Evolutionary conservation across 2,329 filamentous ascomycete species (phyloP).

Genomic region (Blastomyces gilchristii): DNA sequence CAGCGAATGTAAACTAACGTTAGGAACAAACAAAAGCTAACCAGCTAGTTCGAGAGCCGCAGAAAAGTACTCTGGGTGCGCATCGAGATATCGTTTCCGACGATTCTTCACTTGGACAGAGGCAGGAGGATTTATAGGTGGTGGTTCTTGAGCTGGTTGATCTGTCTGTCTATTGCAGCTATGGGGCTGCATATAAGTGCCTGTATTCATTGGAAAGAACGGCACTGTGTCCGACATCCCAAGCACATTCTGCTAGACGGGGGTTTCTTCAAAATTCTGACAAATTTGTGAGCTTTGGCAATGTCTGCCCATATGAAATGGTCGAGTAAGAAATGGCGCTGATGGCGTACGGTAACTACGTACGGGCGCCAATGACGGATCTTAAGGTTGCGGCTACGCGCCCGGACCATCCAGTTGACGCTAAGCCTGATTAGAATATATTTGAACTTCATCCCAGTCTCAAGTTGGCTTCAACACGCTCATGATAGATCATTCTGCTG

Average conservation of each 20-base stretch:
- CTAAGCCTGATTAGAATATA: neutral
- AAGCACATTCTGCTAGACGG: neutral
- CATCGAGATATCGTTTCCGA: conserved; percentile 63
- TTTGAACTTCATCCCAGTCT: neutral
- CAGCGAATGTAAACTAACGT: neutral
- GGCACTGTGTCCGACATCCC: conserved; percentile 23
- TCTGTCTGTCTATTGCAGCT: conserved; percentile 8
- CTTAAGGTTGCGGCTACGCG: neutral
- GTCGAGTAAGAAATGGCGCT: neutral
- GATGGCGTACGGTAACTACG: neutral
- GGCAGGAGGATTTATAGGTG: conserved; percentile 23
- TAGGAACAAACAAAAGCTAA: conserved; percentile 35
- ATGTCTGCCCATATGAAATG: neutral
- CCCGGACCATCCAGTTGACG: neutral
- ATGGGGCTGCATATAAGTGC: conserved; percentile 15
- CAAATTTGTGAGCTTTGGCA: neutral
- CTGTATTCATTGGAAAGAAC: conserved; percentile 28
- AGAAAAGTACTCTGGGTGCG: conserved; percentile 62
- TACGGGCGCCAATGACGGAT: too few species aligned
- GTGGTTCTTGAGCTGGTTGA: neutral
- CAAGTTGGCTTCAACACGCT: neutral
- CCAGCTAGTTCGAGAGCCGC: conserved; percentile 53
- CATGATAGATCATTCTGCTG: neutral
- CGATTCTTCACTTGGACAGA: conserved; percentile 59
- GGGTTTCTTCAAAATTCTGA: neutral